phyloP scores from a whole-genome alignment of 2,329 filamentous ascomycete genomes.

The Chaetomium globosum region DNA sequence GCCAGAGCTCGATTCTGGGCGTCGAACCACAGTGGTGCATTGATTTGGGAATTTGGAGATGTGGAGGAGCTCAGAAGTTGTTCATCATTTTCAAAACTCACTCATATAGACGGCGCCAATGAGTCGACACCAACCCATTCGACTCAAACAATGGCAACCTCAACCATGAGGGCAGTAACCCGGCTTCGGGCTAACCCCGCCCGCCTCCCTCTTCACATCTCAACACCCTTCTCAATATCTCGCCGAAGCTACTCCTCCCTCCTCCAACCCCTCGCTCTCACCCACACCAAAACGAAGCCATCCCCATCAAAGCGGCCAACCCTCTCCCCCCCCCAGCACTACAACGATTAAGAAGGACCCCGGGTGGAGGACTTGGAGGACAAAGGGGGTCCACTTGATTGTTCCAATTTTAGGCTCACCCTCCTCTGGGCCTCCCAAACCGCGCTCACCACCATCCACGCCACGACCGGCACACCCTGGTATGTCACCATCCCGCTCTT shows the following conservation, averaged over 20 bases:
- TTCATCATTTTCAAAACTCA: neutral
- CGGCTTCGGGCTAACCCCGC: neutral
- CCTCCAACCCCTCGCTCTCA: slow-evolving; percentile 3
- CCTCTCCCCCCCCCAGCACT: slow-evolving; percentile 4
- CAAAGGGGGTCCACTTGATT: no score
- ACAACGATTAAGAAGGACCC: no score
- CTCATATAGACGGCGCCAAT: slow-evolving; percentile 2
- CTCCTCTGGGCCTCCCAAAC: slow-evolving; percentile 48
- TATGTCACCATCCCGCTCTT: slow-evolving; percentile 57
- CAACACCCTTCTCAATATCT: neutral
- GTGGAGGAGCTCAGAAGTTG: neutral
- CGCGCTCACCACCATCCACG: slow-evolving; percentile 50
- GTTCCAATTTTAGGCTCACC: no score
- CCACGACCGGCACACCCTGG: slow-evolving; percentile 53
- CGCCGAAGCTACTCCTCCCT: slow-evolving; percentile 14
- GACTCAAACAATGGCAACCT: slow-evolving; percentile 4
- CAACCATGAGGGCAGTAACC: slow-evolving; percentile 14
- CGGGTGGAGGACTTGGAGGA: no score
- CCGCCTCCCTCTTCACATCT: neutral
- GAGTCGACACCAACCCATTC: neutral
- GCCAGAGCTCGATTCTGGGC: neutral
- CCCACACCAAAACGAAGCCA: neutral
- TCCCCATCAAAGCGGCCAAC: neutral
- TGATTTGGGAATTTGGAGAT: neutral
- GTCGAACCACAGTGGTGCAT: neutral